phyloP scores from a whole-genome alignment of 192 early-diverging fungal species.

The Backusella mclennaniae region DNA sequence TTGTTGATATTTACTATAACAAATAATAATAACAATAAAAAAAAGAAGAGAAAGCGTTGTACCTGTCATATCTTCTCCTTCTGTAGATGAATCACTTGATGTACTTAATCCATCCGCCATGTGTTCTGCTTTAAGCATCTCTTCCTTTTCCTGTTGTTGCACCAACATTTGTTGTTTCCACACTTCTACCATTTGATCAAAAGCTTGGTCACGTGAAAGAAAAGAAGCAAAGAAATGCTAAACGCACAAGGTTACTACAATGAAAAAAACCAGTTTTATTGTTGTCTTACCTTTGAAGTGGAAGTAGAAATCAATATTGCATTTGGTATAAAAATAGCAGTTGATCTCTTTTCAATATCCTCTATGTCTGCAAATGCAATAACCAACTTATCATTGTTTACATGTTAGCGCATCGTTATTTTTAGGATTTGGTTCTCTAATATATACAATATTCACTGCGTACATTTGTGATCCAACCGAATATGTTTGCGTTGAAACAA shows the following conservation, averaged over 20 bases:
- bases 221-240: constrained; percentile 85
- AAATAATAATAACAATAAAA: background rate
- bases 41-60: background rate
- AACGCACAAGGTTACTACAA: background rate
- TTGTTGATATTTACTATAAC: background rate
- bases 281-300: constrained; percentile 46
- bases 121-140: background rate
- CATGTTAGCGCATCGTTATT: constrained; percentile 5
- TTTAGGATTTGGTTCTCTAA: background rate
- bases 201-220: constrained; percentile 77
- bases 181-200: constrained; percentile 68
- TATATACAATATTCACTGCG: background rate
- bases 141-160: background rate
- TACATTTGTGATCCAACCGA: constrained; percentile 85
- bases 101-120: constrained; percentile 3
- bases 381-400: constrained; percentile 43
- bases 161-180: constrained; percentile 43
- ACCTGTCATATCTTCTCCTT: constrained; percentile 5
- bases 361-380: constrained; percentile 77
- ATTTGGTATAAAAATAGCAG: constrained; percentile 85
- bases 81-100: constrained; percentile 6
- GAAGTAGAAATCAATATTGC: constrained; percentile 78
- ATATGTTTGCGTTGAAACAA: constrained; percentile 87
- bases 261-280: background rate
- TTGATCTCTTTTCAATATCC: constrained; percentile 80